These are phyloP conservation scores for Aechmea fasciata DNA, from an alignment of 176 grass and related monocot genomes.

Conservation along the genomic window DNA sequence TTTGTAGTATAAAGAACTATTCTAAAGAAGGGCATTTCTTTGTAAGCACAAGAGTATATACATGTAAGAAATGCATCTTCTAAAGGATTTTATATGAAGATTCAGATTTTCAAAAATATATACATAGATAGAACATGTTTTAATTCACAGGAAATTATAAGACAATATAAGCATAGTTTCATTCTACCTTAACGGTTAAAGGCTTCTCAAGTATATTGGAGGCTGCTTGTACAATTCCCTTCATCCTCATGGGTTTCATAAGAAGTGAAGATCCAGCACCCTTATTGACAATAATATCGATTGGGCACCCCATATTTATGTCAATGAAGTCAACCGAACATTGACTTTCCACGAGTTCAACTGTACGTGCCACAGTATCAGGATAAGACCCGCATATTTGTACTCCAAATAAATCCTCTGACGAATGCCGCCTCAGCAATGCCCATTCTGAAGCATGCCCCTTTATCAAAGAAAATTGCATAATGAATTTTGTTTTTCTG, in stretches of 20 bases:
- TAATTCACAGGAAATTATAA: background rate
- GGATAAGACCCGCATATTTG: constrained; percentile 93
- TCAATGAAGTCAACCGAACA: constrained; percentile 81
- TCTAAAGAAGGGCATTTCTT: too few species aligned
- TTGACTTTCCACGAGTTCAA: constrained; percentile 78
- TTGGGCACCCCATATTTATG: constrained; percentile 98
- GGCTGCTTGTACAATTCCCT: constrained; percentile 70
- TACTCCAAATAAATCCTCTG: constrained; percentile 85
- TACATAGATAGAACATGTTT: too few species aligned
- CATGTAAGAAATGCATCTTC: too few species aligned
- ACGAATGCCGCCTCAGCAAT: constrained; percentile 68
- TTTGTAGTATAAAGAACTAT: too few species aligned
- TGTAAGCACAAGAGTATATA: too few species aligned
- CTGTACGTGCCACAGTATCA: constrained; percentile 60
- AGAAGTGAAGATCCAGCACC: constrained; percentile 85
- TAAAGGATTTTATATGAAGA: too few species aligned
- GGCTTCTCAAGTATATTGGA: constrained; percentile 46
- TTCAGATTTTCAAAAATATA: too few species aligned
- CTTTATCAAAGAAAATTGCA: constrained; percentile 32
- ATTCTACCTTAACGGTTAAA: constrained; percentile 75
- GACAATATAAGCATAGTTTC: background rate
- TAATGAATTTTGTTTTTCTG: background rate
- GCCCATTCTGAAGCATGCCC: constrained; percentile 98
- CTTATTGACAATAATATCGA: constrained; percentile 81
- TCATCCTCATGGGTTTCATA: constrained; percentile 75